These are phyloP conservation scores for Collariella sp. DNA, from an alignment of 495 filamentous ascomycete genomes.

Conservation along the genomic window DNA sequence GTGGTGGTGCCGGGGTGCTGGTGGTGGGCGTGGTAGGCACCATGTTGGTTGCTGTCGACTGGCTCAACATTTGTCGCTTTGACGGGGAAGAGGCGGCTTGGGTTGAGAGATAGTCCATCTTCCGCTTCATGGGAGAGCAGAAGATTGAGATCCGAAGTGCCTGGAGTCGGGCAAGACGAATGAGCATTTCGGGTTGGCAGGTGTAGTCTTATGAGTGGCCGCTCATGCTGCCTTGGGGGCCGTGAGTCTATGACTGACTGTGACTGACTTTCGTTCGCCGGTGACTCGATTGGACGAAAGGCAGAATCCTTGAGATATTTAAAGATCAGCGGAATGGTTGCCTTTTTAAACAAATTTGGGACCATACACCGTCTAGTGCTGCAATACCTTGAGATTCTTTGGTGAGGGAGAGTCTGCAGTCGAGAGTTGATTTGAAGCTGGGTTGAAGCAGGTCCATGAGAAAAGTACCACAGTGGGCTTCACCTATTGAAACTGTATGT, in stretches of 20 bases:
- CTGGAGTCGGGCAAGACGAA: not conserved
- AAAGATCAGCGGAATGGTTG: too few relatives aligned
- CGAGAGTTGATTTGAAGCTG: too few relatives aligned
- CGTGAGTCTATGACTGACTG: not conserved
- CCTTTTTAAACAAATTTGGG: too few relatives aligned
- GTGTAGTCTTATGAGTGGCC: not conserved
- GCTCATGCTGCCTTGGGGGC: not conserved
- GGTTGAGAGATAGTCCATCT: slow-evolving; percentile 6
- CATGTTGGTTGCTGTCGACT: not conserved
- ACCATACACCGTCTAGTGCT: too few relatives aligned
- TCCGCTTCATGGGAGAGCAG: slow-evolving; percentile 18
- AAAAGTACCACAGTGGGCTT: not conserved
- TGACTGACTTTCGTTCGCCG: not conserved
- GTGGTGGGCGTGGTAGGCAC: not conserved
- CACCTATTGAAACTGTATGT: not conserved
- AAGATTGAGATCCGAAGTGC: not conserved
- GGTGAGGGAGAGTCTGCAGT: too few relatives aligned
- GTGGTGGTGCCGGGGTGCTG: not conserved
- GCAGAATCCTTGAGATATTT: too few relatives aligned
- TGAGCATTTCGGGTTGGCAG: slow-evolving; percentile 1
- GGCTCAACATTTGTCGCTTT: not conserved
- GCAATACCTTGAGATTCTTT: too few relatives aligned
- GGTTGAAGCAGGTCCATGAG: too few relatives aligned
- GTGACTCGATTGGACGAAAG: not conserved
- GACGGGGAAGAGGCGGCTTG: not conserved